Conservation (phyloP, 306 rosid species). For the Senna siamea region DNA sequence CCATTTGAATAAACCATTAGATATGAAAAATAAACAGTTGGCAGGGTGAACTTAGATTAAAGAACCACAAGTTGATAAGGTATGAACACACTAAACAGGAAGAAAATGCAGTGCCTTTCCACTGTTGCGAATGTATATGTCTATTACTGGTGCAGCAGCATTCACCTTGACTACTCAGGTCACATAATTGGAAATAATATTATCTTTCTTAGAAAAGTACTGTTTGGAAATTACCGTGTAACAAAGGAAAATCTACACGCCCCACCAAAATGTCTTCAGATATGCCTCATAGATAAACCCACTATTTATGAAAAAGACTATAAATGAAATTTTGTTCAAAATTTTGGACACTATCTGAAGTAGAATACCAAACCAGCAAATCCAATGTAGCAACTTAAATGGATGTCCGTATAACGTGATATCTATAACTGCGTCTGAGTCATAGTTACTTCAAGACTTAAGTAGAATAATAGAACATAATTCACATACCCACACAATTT, state of each 20-base stretch:
- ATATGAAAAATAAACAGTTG: not conserved
- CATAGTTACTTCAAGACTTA: not conserved
- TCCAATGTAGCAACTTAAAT: constrained; percentile 11
- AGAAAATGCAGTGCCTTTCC: not conserved
- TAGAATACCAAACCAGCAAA: constrained; percentile 7
- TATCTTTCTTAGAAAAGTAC: constrained; percentile 4
- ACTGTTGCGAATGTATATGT: not conserved
- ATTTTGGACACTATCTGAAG: not conserved
- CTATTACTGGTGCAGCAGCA: constrained; percentile 3
- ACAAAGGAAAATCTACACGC: not conserved
- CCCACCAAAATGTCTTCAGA: constrained; percentile 6
- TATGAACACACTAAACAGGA: not conserved
- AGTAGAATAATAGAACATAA: not conserved
- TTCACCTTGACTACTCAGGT: constrained; percentile 16
- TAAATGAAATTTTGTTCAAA: not conserved
- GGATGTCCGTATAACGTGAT: not conserved
- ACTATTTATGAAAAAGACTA: not conserved
- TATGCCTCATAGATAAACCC: constrained; percentile 13
- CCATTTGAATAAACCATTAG: constrained; percentile 11
- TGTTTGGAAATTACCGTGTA: not conserved
- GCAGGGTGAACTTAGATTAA: not conserved
- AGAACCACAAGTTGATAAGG: constrained; percentile 14
- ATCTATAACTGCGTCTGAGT: not conserved
- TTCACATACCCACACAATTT: not conserved
- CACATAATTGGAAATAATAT: constrained; percentile 8